A percentile compares a stretch with the other conserved stretches of the same genome.
Evolutionary conservation across 2,329 filamentous ascomycete genomes (phyloP).

Genomic region (Apiospora pterosperma): DNA sequence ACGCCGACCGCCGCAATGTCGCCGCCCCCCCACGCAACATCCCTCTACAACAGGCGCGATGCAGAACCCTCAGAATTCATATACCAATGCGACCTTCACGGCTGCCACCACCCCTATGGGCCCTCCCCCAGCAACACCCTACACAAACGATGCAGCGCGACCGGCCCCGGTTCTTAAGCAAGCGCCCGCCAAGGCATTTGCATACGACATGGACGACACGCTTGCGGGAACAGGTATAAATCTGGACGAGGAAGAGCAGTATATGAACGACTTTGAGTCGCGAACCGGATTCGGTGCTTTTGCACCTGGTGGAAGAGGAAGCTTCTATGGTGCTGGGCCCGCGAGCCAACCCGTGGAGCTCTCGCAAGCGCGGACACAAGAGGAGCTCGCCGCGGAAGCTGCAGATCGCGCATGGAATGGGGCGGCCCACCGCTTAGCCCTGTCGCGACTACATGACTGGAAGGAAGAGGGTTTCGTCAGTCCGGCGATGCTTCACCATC

Average conservation of each 20-base stretch:
- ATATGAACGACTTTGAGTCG: conserved; percentile 62
- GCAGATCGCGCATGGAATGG: conserved; percentile 64
- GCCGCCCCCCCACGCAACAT: not conserved
- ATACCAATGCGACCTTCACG: not conserved
- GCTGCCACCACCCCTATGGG: conserved; percentile 26
- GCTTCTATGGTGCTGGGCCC: conserved; percentile 63
- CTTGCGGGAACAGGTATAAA: conserved; percentile 83
- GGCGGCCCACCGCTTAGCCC: conserved; percentile 59
- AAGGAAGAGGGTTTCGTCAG: conserved; percentile 66
- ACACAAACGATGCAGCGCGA: conserved; percentile 29
- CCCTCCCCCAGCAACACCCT: conserved; percentile 17
- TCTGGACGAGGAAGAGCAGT: conserved; percentile 81
- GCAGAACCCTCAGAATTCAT: not conserved
- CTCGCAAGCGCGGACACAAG: conserved; percentile 46
- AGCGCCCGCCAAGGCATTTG: conserved; percentile 56
- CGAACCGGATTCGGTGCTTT: conserved; percentile 54
- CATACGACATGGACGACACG: conserved; percentile 79
- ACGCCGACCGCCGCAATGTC: not conserved
- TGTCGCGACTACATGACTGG: conserved; percentile 64
- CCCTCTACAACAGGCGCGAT: not conserved
- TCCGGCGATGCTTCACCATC: conserved; percentile 58
- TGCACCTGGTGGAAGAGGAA: conserved; percentile 49
- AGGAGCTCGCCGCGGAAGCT: conserved; percentile 62
- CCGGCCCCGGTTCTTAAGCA: conserved; percentile 62
- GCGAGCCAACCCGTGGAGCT: conserved; percentile 59